Percentiles rank a stretch among this genome's conserved stretches.
Conservation (phyloP, 73 alveolate genomes). For the Urostyla sp. region DNA sequence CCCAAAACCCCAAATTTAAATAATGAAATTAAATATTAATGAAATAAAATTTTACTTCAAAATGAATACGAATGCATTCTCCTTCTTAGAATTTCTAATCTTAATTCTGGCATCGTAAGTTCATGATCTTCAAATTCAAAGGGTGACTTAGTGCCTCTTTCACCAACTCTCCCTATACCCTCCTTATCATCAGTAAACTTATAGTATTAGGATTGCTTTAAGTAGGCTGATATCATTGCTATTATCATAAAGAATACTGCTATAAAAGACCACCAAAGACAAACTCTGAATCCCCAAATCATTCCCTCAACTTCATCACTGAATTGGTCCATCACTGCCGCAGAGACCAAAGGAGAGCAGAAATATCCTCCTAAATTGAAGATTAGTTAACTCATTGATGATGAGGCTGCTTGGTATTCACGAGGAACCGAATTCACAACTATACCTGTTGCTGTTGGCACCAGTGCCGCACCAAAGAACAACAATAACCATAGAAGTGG, state of each 20-base stretch:
- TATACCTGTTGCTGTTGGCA: constrained; percentile 94
- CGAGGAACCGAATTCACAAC: constrained; percentile 84
- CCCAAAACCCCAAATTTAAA: constrained; percentile 44
- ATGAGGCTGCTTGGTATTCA: constrained; percentile 88
- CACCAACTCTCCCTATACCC: background rate
- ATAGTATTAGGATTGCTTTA: constrained; percentile 6
- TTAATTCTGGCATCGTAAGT: constrained; percentile 62
- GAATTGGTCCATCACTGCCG: constrained; percentile 90
- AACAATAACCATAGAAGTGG: constrained; percentile 88
- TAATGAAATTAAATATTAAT: background rate
- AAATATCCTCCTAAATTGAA: constrained; percentile 92
- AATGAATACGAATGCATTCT: constrained; percentile 69
- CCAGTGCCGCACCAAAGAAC: constrained; percentile 93
- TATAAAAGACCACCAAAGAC: constrained; percentile 80
- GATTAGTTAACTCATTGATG: constrained; percentile 84
- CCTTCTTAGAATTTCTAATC: constrained; percentile 66
- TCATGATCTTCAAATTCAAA: constrained; percentile 51
- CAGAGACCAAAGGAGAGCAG: constrained; percentile 89
- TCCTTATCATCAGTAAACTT: constrained; percentile 24
- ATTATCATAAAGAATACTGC: constrained; percentile 71
- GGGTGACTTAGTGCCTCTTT: constrained; percentile 49
- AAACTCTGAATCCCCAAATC: constrained; percentile 93
- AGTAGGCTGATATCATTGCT: constrained; percentile 67
- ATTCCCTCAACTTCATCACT: constrained; percentile 85
- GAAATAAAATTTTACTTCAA: constrained; percentile 21